Base-by-base conservation (phyloP, 2,329 filamentous ascomycete genomes). In the Madurella mycetomatis region DNA sequence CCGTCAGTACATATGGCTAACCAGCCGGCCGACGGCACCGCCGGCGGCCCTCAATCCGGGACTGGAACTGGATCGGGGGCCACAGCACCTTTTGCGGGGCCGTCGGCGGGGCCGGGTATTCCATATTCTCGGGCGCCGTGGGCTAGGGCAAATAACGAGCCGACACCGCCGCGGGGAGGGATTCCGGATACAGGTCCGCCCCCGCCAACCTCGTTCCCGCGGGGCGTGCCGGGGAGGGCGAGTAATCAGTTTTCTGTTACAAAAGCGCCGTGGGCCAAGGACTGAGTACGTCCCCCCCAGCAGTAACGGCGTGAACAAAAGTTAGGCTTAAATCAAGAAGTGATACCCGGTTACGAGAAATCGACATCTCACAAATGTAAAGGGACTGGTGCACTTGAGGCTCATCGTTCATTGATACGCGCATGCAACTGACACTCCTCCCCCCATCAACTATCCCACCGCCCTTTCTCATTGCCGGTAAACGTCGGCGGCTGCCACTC, bases 1-100 rank as follows among this genome's bases (percentile, higher is more conserved):
- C 67, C 75, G 19, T 80, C 81, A 7, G 71, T 81, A 0, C 85
- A 89, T 68, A 75, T 83, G 65, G 70, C 25, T 25, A 25, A 25
- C 25, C 25, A 25, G 7, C 25, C 25, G 25, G 4, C 72, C 16
- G 83, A 76, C 61, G 82, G 85, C 58, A 80, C 82, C 1, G 46
- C 43, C 17, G 31, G 44, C 2, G 45, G 44, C 12, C 25, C 40
- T 9, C n/a, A 15, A 15, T n/a, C 48, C 19, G 43, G 18, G 13
- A 46, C 53, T 37, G 49, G 37, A 43, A 30, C 44, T 5, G 40
- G 51, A 17, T 16, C 18, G 7, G 53, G 53, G 5, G 1, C 13
- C 19, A 15, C 52, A 13, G 40, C 37, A 19, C 18, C 47, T 25
- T 25, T 25, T 25, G 25, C 25, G 7, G 25, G 25, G 25, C 25